These are phyloP conservation scores for Neoscytalidium dimidiatum DNA, from an alignment of 2,329 filamentous ascomycete species.

Conservation along the genomic window DNA sequence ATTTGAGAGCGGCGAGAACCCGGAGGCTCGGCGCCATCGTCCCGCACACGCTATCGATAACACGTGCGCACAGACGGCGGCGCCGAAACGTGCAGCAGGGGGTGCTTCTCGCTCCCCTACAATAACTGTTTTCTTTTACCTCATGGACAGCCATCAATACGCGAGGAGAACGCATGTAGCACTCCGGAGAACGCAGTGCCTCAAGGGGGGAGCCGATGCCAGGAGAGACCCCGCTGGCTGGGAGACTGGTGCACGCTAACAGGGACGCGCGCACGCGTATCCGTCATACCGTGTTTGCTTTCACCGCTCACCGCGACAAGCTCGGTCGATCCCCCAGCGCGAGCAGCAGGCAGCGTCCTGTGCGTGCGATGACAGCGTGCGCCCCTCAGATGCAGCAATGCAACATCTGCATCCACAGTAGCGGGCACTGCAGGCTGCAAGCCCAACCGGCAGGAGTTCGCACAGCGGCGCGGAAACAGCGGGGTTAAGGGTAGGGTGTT, in stretches of 20 bases:
- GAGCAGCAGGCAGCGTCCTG: conserved; percentile 11
- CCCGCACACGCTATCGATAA: conserved; percentile 17
- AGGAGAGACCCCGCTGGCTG: background rate
- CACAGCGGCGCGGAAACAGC: background rate
- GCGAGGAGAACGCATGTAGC: background rate
- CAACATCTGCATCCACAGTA: background rate
- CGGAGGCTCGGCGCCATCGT: conserved; percentile 15
- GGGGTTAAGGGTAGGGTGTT: conserved; percentile 1
- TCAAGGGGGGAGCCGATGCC: background rate
- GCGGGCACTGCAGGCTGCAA: background rate
- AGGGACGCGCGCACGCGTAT: conserved; percentile 1
- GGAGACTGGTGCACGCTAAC: background rate
- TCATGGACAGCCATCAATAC: background rate
- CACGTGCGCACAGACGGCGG: background rate
- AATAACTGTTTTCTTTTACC: background rate
- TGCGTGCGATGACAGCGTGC: conserved; percentile 5
- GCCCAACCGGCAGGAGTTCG: background rate
- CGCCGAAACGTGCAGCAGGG: background rate
- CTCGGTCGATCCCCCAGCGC: conserved; percentile 12
- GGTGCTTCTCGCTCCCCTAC: background rate
- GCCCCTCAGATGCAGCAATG: background rate
- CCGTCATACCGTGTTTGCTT: background rate
- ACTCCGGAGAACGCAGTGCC: background rate
- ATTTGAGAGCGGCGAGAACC: conserved; percentile 16
- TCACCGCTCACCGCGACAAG: conserved; percentile 12